Base-by-base conservation (phyloP, 805 yeast species). In the Lipomyces oligophaga region DNA sequence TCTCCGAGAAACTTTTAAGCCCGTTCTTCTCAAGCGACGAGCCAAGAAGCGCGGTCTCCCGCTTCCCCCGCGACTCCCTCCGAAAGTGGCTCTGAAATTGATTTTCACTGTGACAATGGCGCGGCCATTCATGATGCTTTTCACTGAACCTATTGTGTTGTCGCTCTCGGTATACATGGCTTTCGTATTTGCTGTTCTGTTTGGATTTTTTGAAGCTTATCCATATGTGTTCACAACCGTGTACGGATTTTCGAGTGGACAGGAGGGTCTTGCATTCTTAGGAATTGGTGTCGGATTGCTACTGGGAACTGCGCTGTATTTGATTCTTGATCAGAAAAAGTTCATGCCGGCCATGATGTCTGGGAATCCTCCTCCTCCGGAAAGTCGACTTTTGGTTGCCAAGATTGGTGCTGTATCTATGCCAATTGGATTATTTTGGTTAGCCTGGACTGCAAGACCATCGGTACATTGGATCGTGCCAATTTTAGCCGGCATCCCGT, bases 391-490 rank as follows among this genome's bases (percentile, higher is more conserved):
- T 31, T 41, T 55, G 5, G 53, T 54, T 3, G 51, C 50, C 16
- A 78, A 81, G 59, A 63, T 82, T 49, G 94, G 90, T 33, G 78
- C 86, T 2, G 63, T 81, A 19, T 74, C 76, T 13, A 69, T 85
- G 51, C 88, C 88, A 3, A 71, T 80, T 32, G 73, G 84, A 0
- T 68, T 85, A 47, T 84, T 85, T 66, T 85, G 93, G 94, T 70
- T 83, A 46, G 94, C 81, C 5, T 85, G 94, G 94, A 74, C 89
- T 2, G 74, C 85, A 7, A 73, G 77, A 57, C 43, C 57, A 2
- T 58, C 63, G 13, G 78, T 84, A 22, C 89, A 81, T 60, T 85
- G 89, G 88, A 80, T 83, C 71, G 83, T 77, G 8, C 85, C 94
- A 5, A 70, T 78, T 20, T 28, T 45, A 7, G 34, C 89, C 0